These are phyloP conservation scores for Phytomonas francai DNA, from an alignment of 208 protist genomes.

Conservation along the genomic window DNA sequence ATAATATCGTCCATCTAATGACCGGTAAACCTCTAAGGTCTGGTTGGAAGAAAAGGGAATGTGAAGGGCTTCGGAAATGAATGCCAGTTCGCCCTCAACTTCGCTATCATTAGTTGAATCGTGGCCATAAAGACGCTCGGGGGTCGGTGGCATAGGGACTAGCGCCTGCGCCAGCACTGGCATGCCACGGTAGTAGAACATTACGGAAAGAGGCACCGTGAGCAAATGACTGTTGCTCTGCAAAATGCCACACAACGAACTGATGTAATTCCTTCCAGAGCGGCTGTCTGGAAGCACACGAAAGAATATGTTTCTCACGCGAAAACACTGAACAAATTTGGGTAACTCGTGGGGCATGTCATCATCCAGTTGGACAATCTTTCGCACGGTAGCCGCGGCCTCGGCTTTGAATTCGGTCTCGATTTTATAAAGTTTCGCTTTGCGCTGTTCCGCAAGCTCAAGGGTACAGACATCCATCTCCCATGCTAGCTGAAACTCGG, in stretches of 20 bases:
- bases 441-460: conserved; percentile 39
- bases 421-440: conserved; percentile 30
- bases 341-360: conserved; percentile 62
- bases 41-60: conserved; percentile 44
- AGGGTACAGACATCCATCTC: conserved; percentile 59
- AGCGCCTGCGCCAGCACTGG: conserved; percentile 81
- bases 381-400: conserved; percentile 32
- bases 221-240: conserved; percentile 58
- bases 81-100: conserved; percentile 62
- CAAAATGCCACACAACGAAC: conserved; percentile 66
- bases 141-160: conserved; percentile 55
- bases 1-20: conserved; percentile 72
- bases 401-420: conserved; percentile 55
- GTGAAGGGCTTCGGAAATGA: conserved; percentile 72
- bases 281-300: conserved; percentile 80
- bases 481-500: conserved; percentile 80
- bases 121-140: conserved; percentile 56
- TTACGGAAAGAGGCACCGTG: conserved; percentile 70
- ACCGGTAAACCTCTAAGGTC: conserved; percentile 68
- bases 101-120: conserved; percentile 53
- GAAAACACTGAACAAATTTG: conserved; percentile 77
- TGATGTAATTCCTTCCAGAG: conserved; percentile 75
- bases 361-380: conserved; percentile 78
- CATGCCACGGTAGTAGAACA: conserved; percentile 86
- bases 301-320: conserved; percentile 80